Evolutionary conservation across 192 early-diverging fungal genomes (phyloP).

Genomic region (Backusella macrospora): DNA sequence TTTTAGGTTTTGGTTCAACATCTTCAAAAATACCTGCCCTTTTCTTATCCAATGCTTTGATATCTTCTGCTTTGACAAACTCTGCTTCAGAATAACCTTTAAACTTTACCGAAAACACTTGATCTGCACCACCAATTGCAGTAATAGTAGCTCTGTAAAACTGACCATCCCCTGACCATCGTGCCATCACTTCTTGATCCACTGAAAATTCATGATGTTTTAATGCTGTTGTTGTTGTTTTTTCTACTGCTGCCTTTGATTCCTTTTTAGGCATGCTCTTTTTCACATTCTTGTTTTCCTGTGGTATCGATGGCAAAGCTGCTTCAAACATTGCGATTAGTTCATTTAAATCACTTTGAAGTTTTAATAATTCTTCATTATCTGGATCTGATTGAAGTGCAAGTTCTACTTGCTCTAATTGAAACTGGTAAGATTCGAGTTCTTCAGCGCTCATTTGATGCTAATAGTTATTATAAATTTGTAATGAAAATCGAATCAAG

Average conservation of each 20-base stretch:
- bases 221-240: slow-evolving; percentile 20
- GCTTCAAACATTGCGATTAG: slow-evolving; percentile 62
- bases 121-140: slow-evolving; percentile 55
- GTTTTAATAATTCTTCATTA: slow-evolving; percentile 69
- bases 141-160: slow-evolving; percentile 67
- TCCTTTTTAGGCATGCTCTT: slow-evolving; percentile 18
- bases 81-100: slow-evolving; percentile 63
- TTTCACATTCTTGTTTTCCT: slow-evolving; percentile 1
- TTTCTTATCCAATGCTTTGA: slow-evolving; percentile 49
- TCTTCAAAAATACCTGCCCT: slow-evolving; percentile 41
- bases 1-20: slow-evolving; percentile 13
- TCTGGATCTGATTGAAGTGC: slow-evolving; percentile 67
- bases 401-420: slow-evolving; percentile 73
- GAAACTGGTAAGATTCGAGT: slow-evolving; percentile 61
- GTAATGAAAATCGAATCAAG: too few relatives aligned
- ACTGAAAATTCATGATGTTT: slow-evolving; percentile 45
- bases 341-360: slow-evolving; percentile 67
- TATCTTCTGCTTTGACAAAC: slow-evolving; percentile 50
- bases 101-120: slow-evolving; percentile 62
- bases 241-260: not conserved
- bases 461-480: not conserved
- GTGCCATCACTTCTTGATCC: slow-evolving; percentile 65
- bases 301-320: slow-evolving; percentile 35
- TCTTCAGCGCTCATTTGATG: slow-evolving; percentile 52
- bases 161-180: slow-evolving; percentile 67